A percentile compares a stretch with the other conserved stretches of the same genome.
Evolutionary conservation across 2,329 filamentous ascomycete species (phyloP).

Genomic region (Fusarium sp.): DNA sequence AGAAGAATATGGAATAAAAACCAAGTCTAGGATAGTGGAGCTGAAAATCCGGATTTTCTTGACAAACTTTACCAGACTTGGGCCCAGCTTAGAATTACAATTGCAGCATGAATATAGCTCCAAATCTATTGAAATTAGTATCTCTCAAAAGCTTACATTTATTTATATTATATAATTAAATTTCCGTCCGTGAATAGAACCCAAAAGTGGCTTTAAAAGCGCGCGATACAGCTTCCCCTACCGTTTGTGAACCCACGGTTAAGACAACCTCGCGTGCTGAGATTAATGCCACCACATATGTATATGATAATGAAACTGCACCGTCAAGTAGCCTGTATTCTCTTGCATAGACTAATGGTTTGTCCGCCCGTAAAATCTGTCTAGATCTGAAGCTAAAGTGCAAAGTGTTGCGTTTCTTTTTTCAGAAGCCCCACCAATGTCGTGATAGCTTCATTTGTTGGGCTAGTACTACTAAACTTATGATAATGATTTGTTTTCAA

Average conservation of each 20-base stretch:
- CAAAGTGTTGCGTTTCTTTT: background rate
- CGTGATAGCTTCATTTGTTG: background rate
- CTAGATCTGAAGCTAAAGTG: background rate
- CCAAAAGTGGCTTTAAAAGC: rapidly evolving
- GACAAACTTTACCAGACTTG: rapidly evolving
- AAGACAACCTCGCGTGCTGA: background rate
- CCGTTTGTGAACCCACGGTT: background rate
- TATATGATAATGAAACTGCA: background rate
- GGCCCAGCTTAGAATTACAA: background rate
- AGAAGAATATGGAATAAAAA: background rate
- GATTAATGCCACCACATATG: background rate
- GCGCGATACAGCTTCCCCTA: background rate
- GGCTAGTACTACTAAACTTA: background rate
- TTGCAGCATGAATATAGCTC: too few relatives aligned
- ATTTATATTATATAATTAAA: rapidly evolving
- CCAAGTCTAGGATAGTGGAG: background rate
- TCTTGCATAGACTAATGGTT: background rate
- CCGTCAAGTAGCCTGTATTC: background rate
- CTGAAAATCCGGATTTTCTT: background rate
- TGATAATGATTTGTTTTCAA: background rate
- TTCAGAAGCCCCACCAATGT: background rate
- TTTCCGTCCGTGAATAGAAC: rapidly evolving
- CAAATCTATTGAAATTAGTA: rapidly evolving
- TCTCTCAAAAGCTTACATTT: background rate
- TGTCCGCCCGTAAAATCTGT: background rate